A percentile compares a stretch with the other conserved stretches of the same genome.
Conservation (phyloP, 2,329 filamentous ascomycete genomes). For the Claviceps fusiformis region DNA sequence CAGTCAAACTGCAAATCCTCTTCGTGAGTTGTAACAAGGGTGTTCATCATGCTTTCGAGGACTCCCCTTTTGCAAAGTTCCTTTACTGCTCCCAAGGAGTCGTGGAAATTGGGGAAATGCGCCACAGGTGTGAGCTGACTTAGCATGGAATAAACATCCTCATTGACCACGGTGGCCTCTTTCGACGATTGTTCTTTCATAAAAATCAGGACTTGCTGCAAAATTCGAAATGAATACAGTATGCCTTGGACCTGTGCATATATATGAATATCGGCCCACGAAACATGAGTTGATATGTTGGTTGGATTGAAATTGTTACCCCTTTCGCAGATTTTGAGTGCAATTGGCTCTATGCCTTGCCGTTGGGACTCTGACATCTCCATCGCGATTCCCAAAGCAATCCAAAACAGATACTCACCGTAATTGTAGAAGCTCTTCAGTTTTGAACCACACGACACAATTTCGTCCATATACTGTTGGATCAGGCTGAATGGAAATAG, state of each 20-base stretch:
- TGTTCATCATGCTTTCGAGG: background rate
- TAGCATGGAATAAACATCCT: constrained; percentile 11
- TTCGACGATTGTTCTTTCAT: background rate
- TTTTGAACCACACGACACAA: constrained; percentile 7
- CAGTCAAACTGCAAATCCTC: background rate
- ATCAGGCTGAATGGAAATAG: constrained; percentile 6
- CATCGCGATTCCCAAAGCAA: constrained; percentile 11
- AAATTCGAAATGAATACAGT: constrained; percentile 45
- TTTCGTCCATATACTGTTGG: constrained; percentile 6
- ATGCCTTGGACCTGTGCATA: constrained; percentile 45
- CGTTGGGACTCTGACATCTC: constrained; percentile 17
- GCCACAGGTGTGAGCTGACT: constrained; percentile 13
- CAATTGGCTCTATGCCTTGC: constrained; percentile 9
- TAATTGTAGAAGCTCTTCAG: constrained; percentile 7
- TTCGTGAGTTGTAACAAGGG: background rate
- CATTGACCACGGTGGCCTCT: background rate
- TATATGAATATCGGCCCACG: constrained; percentile 49
- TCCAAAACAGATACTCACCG: constrained; percentile 9
- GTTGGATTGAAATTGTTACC: background rate
- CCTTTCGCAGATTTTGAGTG: background rate
- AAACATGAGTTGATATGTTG: constrained; percentile 6
- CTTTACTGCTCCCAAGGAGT: constrained; percentile 2
- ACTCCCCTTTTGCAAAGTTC: background rate
- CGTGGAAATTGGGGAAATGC: constrained; percentile 9
- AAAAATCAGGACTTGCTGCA: constrained; percentile 23